A percentile compares a stretch with the other conserved stretches of the same genome.
Conservation (phyloP, 2,329 filamentous ascomycete species). For the Talaromyces sp. region DNA sequence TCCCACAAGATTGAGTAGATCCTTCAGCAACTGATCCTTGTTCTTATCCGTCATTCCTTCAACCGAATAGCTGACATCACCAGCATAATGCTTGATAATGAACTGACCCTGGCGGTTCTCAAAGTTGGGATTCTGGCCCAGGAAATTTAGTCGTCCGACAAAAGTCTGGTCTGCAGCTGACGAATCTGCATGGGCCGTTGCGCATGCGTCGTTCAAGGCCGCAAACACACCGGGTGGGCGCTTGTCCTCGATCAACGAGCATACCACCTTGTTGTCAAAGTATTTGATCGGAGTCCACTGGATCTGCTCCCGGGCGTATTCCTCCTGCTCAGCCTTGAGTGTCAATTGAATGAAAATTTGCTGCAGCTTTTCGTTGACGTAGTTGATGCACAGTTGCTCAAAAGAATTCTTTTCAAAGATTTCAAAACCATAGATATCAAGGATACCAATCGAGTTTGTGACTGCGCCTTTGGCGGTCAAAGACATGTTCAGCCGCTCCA, state of each 20-base stretch:
- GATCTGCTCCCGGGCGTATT: constrained; percentile 93
- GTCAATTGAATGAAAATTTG: constrained; percentile 99
- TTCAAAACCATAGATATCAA: constrained; percentile 99
- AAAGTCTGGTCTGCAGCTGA: constrained; percentile 93
- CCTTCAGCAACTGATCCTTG: constrained; percentile 95
- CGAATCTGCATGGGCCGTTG: constrained; percentile 95
- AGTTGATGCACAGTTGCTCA: constrained; percentile 98
- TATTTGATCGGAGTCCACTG: constrained; percentile 99
- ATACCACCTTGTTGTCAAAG: constrained; percentile 99
- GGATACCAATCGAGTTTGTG: constrained; percentile 84
- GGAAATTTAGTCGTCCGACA: constrained; percentile 84
- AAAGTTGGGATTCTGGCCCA: constrained; percentile 82
- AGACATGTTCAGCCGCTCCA: constrained; percentile 83
- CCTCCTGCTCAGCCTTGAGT: constrained; percentile 93
- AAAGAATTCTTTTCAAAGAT: constrained; percentile 99
- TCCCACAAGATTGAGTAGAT: constrained; percentile 80
- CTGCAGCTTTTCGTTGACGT: constrained; percentile 98
- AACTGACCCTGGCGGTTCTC: constrained; percentile 91
- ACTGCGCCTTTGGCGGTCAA: constrained; percentile 72
- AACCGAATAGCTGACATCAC: constrained; percentile 90
- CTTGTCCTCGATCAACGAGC: constrained; percentile 89
- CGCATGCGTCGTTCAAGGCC: constrained; percentile 93
- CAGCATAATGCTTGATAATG: constrained; percentile 98
- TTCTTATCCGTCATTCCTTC: constrained; percentile 99
- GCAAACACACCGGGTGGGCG: constrained; percentile 90